phyloP scores from a whole-genome alignment of 1,284 basidiomycete species.

The Apiotrichum gamsii region DNA sequence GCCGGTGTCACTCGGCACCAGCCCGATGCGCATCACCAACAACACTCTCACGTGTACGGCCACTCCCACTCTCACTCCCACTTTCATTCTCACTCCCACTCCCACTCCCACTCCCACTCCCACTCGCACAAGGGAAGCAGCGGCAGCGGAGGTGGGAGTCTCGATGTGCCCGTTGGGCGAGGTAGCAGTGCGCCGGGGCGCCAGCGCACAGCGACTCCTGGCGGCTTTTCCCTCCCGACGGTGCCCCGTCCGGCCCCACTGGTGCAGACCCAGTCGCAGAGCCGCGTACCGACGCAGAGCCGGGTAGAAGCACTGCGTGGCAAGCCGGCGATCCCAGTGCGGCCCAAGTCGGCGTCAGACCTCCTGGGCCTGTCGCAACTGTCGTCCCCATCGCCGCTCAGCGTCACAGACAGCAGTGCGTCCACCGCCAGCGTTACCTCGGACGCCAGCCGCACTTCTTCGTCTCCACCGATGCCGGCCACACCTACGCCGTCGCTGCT shows the following conservation, averaged over 20 bases:
- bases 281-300: constrained; percentile 17
- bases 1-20: neutral
- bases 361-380: constrained; percentile 30
- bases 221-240: constrained; percentile 25
- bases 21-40: neutral
- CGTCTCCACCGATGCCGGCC: neutral
- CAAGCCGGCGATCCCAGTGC: constrained; percentile 13
- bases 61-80: no score
- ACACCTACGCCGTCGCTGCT: neutral
- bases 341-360: constrained; percentile 44
- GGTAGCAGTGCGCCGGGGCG: constrained; percentile 28
- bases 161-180: constrained; percentile 19
- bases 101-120: no score
- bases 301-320: constrained; percentile 27
- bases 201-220: neutral
- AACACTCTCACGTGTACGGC: no score
- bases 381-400: neutral
- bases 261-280: no score
- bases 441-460: neutral
- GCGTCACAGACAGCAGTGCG: neutral
- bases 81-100: no score
- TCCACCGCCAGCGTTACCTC: neutral
- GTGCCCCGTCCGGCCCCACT: constrained; percentile 20
- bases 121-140: no score
- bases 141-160: no score